Percentiles rank a stretch among this genome's conserved stretches.
Conservation (phyloP, 106 monocot genomes). For the Posidonia australis region DNA sequence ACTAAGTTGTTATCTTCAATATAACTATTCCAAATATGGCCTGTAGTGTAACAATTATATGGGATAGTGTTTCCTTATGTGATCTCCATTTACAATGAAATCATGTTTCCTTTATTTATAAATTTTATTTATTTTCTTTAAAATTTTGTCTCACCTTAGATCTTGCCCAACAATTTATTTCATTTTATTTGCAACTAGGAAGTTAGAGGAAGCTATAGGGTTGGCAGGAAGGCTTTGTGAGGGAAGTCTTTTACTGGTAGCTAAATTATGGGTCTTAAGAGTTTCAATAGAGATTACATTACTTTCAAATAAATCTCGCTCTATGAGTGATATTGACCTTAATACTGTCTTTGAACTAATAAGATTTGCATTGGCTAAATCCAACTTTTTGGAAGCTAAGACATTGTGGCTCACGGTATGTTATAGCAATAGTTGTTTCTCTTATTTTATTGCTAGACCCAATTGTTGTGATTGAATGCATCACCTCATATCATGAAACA, state of each 20-base stretch:
- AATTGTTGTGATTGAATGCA: not conserved
- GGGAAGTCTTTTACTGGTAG: slow-evolving; percentile 1
- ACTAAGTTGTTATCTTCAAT: no score
- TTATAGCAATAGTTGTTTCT: not conserved
- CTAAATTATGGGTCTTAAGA: slow-evolving; percentile 18
- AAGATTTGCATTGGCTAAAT: slow-evolving; percentile 6
- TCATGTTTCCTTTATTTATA: no score
- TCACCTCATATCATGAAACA: no score
- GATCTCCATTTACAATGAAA: no score
- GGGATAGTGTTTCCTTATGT: no score
- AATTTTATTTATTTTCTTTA: no score
- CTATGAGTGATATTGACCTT: slow-evolving; percentile 1
- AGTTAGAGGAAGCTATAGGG: slow-evolving; percentile 14
- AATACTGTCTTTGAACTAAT: no score
- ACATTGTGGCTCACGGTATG: slow-evolving; percentile 15
- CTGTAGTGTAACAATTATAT: no score
- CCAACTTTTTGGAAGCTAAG: slow-evolving; percentile 7
- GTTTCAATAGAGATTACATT: slow-evolving; percentile 20
- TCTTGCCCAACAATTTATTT: slow-evolving; percentile 17
- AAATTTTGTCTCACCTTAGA: slow-evolving; percentile 10
- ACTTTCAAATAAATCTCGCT: not conserved
- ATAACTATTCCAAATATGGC: no score
- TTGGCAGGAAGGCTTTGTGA: slow-evolving; percentile 11
- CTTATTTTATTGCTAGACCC: not conserved
- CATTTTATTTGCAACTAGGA: no score